Base-by-base conservation (phyloP, 2,329 filamentous ascomycete species). In the Falciphora oryzae region DNA sequence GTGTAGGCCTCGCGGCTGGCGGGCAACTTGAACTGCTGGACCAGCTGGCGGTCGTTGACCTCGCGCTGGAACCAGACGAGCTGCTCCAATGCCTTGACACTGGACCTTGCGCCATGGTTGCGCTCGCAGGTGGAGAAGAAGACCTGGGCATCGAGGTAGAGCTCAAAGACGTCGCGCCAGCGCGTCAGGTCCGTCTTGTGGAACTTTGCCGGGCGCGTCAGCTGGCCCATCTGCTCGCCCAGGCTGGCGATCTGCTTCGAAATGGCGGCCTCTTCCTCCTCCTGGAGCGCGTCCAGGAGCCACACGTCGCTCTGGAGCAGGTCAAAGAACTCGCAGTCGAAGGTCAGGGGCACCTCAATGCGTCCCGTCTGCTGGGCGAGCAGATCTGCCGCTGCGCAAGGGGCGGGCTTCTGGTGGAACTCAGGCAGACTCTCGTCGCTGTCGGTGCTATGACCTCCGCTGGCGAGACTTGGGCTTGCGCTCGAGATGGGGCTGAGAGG, bases 111-210 rank as follows among this genome's bases (percentile, higher is more conserved):
- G 18, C 90, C 90, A 65, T 89, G 87, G 68, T 91, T 88, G 38
- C 78, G 77, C 73, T 96, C 92, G 35, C 86, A 85, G 0, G 88
- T 90, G 1, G 90, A 92, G 74, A 95, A 95, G 77, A 96, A 96
- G 35, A 96, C 82, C 64, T 89, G 85, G 10, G 89, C 89, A 65
- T 95, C 89, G 16, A 93, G 77, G 71, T 96, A 96, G 0, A 94
- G 77, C 66, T 92, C 88, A 70, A 96, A 94, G 67, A 96, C 88
- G 68, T 89, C 83, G 61, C 92, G 85, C 92, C 92, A 96, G 53
- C 83, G 83, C 63, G 87, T 85, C 29, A 96, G 77, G 72, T 95
- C 90, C 59, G 82, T 87, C 67, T 83, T 85, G 59, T 84, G 82
- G 27, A 85, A 83, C 64, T 79, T 81, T 29, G 84, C 83, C 3